phyloP scores from a whole-genome alignment of 2,329 filamentous ascomycete species.

The Leptoxyphium fumago region DNA sequence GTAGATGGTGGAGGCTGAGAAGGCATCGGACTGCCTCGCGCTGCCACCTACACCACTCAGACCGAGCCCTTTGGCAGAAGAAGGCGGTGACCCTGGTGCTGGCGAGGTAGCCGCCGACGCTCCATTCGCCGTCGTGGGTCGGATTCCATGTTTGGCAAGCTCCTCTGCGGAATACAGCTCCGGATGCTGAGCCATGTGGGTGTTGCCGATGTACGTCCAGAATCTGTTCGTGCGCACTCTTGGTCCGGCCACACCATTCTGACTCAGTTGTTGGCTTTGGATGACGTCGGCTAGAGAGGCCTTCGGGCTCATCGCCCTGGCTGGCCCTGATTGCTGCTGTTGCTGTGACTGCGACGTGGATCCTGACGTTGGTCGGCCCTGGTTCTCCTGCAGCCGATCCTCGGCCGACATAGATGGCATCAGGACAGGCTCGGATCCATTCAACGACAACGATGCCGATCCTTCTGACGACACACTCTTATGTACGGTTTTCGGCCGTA shows the following conservation, averaged over 20 bases:
- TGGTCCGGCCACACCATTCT: conserved; percentile 3
- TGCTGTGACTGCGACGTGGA: neutral
- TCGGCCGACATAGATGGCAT: neutral
- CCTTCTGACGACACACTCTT: neutral
- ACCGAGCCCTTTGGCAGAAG: neutral
- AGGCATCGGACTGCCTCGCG: neutral
- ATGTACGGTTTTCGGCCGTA: neutral
- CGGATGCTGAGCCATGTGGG: conserved; percentile 20
- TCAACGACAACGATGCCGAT: neutral
- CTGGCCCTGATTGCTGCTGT: neutral
- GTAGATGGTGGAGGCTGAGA: conserved; percentile 1
- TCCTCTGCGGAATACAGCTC: conserved; percentile 18
- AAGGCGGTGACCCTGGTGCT: neutral
- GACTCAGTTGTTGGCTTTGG: conserved; percentile 11
- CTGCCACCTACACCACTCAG: too few relatives aligned
- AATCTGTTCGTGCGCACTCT: conserved; percentile 18
- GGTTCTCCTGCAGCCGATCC: neutral
- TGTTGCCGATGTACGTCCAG: conserved; percentile 22
- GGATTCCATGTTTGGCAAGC: conserved; percentile 13
- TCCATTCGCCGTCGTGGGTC: neutral
- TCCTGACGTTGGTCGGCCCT: neutral
- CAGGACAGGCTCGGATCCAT: neutral
- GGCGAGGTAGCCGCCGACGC: neutral
- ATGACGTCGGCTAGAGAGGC: conserved; percentile 19
- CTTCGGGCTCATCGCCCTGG: conserved; percentile 2